Percentiles rank a stretch among this genome's conserved stretches.
Conservation (phyloP, 176 grass and related monocot genomes). For the Aegilops bicornis region DNA sequence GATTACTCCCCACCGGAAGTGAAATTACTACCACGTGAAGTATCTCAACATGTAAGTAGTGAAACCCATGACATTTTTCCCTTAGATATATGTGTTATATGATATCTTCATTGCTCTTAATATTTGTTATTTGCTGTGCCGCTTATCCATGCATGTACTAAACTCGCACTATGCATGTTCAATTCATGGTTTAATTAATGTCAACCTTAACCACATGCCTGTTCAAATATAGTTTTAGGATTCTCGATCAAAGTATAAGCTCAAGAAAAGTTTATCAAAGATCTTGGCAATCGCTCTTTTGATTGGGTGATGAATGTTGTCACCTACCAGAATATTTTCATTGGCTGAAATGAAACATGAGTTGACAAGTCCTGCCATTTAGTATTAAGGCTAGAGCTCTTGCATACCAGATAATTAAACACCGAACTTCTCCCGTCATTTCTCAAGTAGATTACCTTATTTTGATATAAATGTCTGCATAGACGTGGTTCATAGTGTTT, state of each 20-base stretch:
- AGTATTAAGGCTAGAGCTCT: neutral
- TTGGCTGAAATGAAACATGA: neutral
- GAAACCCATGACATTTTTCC: neutral
- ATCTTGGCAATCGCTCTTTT: neutral
- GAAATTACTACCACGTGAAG: conserved; percentile 30
- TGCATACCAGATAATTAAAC: too few species aligned
- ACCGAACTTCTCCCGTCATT: neutral
- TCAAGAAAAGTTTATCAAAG: neutral
- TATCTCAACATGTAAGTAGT: conserved; percentile 47
- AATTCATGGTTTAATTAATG: too few species aligned
- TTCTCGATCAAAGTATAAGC: neutral
- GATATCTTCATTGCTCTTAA: neutral
- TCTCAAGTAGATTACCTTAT: neutral
- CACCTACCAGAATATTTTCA: neutral
- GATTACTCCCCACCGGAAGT: conserved; percentile 57
- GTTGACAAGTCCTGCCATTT: neutral
- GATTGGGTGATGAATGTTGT: neutral
- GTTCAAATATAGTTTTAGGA: neutral
- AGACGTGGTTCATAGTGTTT: too few species aligned
- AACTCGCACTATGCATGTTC: too few species aligned
- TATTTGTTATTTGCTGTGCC: neutral
- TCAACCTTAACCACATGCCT: too few species aligned
- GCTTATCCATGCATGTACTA: too few species aligned
- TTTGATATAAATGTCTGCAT: neutral
- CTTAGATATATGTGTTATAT: conserved; percentile 3